Percentiles rank a stretch among this genome's conserved stretches.
phyloP scores from a whole-genome alignment of 139 green algal species.

The Zygnema circumcarinatum region DNA sequence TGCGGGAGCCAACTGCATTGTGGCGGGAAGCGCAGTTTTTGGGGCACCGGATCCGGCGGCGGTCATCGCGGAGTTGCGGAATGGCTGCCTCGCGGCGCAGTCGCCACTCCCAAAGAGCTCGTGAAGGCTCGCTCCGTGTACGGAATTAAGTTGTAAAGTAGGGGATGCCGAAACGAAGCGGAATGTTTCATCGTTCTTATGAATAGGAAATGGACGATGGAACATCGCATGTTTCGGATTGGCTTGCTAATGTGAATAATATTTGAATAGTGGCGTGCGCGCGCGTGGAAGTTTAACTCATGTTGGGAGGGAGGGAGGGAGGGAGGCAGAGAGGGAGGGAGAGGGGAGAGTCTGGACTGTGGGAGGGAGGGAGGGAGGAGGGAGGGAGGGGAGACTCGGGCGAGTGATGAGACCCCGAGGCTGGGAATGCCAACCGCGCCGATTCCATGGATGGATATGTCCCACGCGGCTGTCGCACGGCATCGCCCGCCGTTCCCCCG shows the following conservation, averaged over 20 bases:
- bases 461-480: no score
- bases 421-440: no score
- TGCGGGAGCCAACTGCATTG: slow-evolving; percentile 86
- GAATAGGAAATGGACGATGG: background rate
- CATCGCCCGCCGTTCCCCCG: no score
- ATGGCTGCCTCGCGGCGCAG: slow-evolving; percentile 12
- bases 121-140: no score
- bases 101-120: background rate
- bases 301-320: background rate
- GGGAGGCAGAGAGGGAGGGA: background rate
- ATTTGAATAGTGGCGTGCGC: background rate
- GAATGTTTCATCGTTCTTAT: background rate
- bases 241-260: background rate
- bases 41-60: slow-evolving; percentile 61
- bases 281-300: background rate
- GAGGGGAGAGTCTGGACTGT: background rate
- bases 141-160: background rate
- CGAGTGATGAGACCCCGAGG: no score
- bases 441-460: no score
- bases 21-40: slow-evolving; percentile 86
- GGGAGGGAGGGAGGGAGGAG: background rate
- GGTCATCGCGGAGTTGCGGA: slow-evolving; percentile 32
- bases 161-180: background rate
- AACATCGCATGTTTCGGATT: background rate
- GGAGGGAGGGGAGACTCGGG: background rate